Evolutionary conservation across 305 asterid genomes (phyloP), one percentile per base, ranked within the genome.

Genomic region (Fraxinus velutina): DNA sequence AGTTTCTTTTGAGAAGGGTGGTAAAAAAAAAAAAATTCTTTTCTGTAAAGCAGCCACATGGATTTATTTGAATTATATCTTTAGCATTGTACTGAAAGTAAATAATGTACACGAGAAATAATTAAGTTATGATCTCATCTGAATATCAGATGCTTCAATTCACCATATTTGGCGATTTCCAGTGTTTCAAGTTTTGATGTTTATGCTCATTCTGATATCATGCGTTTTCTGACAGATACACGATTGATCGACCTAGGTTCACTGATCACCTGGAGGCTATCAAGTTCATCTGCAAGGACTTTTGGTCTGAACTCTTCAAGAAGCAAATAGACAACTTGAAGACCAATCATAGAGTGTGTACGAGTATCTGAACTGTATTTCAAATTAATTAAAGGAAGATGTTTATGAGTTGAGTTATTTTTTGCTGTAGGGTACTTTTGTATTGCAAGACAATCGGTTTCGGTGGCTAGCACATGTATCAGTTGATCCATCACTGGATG

Each of bases 251-350:
- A 32, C 98, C 98, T 75, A 92, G 99, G 88, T 96, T 96, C 89
- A 90, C 92, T 9, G 98, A 96, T 83, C 95, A 96, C 88, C 88
- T 96, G 79, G 99, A 96, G 86, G 99, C 98, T 10, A 94, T 96
- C 87, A 96, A 96, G 88, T 96, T 94, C 84, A 92, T 96, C 78
- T 96, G 99, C 94, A 96, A 96, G 87, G 99, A 96, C 90, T 96
- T 96, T 76, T 94, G 99, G 98, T 93, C 97, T 73, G 98, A 96
- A 86, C 95, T 96, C 87, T 96, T 96, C 91, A 96, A 94, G 93
- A 96, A 96, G 89, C 98, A 96, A 92, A 94, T 96, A 42, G 99
- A 96, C 86, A 96, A 96, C 90, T 88, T 96, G 64, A 96, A 93
- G 94, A 96, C 99, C 76, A 96, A 96, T 84, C 99, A 96, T 78